These are phyloP conservation scores for Eutypa lata DNA, from an alignment of 2,329 filamentous ascomycete species.

Conservation along the genomic window DNA sequence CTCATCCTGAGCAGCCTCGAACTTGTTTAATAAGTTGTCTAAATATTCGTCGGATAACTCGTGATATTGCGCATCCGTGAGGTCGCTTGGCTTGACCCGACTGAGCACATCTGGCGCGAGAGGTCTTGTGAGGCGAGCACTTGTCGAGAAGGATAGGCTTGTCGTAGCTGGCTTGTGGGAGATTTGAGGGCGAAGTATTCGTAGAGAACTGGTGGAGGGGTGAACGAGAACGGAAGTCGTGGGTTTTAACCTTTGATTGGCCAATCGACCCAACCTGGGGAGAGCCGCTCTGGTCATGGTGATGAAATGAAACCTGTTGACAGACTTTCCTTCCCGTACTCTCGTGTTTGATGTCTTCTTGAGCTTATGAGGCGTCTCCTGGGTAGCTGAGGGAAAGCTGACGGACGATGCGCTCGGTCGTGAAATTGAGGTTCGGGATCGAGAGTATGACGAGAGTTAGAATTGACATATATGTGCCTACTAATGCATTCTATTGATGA, in stretches of 20 bases:
- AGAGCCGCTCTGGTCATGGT: slow-evolving; percentile 31
- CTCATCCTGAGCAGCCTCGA: slow-evolving; percentile 74
- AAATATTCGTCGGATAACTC: slow-evolving; percentile 74
- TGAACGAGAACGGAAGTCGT: too few species aligned
- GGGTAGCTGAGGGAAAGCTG: too few species aligned
- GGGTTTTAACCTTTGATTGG: slow-evolving; percentile 5
- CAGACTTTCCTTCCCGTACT: too few species aligned
- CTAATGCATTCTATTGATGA: too few species aligned
- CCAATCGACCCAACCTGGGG: slow-evolving; percentile 35
- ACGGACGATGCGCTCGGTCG: too few species aligned
- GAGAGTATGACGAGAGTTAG: too few species aligned
- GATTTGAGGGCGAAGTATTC: slow-evolving; percentile 2
- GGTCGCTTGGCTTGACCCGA: slow-evolving; percentile 49
- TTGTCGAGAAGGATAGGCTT: slow-evolving; percentile 29
- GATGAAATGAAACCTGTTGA: not conserved
- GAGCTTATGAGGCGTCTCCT: too few species aligned
- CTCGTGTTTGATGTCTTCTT: too few species aligned
- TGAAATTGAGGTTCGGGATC: too few species aligned
- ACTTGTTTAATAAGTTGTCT: slow-evolving; percentile 48
- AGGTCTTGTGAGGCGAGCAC: slow-evolving; percentile 34
- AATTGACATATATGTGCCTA: too few species aligned
- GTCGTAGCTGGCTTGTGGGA: slow-evolving; percentile 1
- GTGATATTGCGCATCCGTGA: slow-evolving; percentile 73
- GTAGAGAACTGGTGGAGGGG: too few species aligned
- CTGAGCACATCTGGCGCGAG: slow-evolving; percentile 34